A percentile compares a stretch with the other conserved stretches of the same genome.
Evolutionary conservation across 2,329 filamentous ascomycete genomes (phyloP).

Genomic region (Aplosporella prunicola): DNA sequence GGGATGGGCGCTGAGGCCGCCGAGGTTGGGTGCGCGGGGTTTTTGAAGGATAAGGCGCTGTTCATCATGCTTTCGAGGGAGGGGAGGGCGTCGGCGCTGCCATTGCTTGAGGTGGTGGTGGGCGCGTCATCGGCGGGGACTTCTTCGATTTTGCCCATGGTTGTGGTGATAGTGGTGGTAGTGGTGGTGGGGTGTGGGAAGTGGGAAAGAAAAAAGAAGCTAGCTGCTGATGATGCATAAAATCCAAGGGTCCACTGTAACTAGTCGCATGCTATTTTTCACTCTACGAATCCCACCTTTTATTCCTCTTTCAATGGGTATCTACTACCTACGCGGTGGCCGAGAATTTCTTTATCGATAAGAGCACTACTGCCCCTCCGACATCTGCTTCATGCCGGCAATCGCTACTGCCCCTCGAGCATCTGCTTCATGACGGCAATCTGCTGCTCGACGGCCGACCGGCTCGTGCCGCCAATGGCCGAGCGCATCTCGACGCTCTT

Average conservation of each 20-base stretch:
- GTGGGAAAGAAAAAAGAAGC: too few species aligned
- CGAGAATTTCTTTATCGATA: constrained; percentile 9
- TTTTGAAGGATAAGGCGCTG: constrained; percentile 2
- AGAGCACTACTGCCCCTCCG: constrained; percentile 2
- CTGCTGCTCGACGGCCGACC: constrained; percentile 55
- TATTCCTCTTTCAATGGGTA: too few species aligned
- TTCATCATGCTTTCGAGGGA: constrained; percentile 9
- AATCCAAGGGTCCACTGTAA: too few species aligned
- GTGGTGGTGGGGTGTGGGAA: too few species aligned
- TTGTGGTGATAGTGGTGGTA: constrained; percentile 1
- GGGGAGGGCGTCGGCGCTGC: not conserved
- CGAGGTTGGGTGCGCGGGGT: constrained; percentile 9
- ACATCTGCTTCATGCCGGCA: constrained; percentile 38
- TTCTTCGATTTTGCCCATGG: constrained; percentile 36
- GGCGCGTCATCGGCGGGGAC: constrained; percentile 42
- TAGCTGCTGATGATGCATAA: too few species aligned
- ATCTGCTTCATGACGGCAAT: constrained; percentile 44
- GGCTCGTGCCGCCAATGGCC: constrained; percentile 70
- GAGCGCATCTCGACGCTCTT: constrained; percentile 70
- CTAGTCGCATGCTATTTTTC: not conserved
- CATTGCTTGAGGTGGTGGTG: constrained; percentile 2
- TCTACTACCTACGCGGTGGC: too few species aligned
- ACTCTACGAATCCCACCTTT: too few species aligned
- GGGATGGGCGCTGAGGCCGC: constrained; percentile 41
- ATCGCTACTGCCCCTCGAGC: constrained; percentile 30